A percentile compares a stretch with the other conserved stretches of the same genome.
Conservation (phyloP, 176 grass and related monocot genomes). For the Oryza punctata region DNA sequence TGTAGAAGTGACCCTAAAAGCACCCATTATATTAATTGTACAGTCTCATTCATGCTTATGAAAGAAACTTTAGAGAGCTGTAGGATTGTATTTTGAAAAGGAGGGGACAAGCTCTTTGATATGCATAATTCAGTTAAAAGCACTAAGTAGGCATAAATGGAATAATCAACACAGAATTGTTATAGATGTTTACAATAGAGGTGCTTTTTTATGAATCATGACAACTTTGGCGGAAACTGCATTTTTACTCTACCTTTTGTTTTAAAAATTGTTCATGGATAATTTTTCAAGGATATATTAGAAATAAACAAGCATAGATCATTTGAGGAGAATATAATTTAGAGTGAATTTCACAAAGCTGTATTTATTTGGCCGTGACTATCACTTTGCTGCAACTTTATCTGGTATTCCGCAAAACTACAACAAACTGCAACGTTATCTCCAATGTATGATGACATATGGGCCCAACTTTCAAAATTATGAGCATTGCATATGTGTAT, state of each 20-base stretch:
- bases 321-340: neutral
- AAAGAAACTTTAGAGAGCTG: neutral
- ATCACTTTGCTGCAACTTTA: neutral
- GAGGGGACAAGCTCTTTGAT: neutral
- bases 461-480: neutral
- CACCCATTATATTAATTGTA: neutral
- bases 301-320: neutral
- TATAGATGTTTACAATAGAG: neutral
- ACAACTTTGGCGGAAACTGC: neutral
- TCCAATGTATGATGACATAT: neutral
- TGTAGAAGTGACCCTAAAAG: neutral
- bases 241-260: neutral
- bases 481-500: neutral
- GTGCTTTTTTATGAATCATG: neutral
- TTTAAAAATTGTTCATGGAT: constrained; percentile 5
- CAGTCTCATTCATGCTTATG: too few relatives aligned
- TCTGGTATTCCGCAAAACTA: neutral
- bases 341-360: neutral
- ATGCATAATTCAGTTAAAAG: neutral
- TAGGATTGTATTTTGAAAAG: neutral
- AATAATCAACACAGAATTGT: neutral
- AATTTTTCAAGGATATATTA: neutral
- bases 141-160: neutral
- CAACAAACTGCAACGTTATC: neutral
- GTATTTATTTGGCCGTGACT: neutral